Evolutionary conservation across 2,329 filamentous ascomycete species (phyloP), one percentile per base, ranked within the genome.

Genomic region (Colletotrichum navitas): DNA sequence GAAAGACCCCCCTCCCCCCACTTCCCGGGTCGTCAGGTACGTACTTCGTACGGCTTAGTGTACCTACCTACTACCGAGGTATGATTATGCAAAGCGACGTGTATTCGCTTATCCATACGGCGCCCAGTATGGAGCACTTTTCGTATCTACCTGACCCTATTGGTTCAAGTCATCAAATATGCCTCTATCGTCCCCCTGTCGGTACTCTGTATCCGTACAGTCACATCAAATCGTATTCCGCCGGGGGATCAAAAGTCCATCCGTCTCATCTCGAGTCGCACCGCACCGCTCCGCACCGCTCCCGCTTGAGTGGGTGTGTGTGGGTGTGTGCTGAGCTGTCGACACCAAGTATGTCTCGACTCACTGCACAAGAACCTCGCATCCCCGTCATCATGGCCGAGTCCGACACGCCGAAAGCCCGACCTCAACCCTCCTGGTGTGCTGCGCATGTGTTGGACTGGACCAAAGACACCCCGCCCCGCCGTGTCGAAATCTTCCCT

Each of bases 281-380:
- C 36, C 36, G 11, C 36, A 11, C 26, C 34, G 39, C 61, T 32
- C 47, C 58, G 26, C 49, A 39, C 41, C 5, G 52, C 52, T 36
- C 32, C 32, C 52, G 29, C 21, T n/a, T 43, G 16, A 21, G 18
- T 36, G 51, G n/a, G 32, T 34, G 41, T 45, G 43, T 45, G 43
- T 45, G 43, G 6, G 18, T 36, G 51, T 34, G 32, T 34, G 41
- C 43, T 49, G 41, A 24, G 32, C 43, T 45, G 66, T 52, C 36
- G 21, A 64, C 18, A 41, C 63, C 49, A 34, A 60, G 51, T 36
- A 41, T 66, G 51, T 36, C n/a, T n/a, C n/a, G n/a, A n/a, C n/a
- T n/a, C 32, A n/a, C 51, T 56, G 68, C 63, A 71, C 68, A 24
- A 41, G 56, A 39, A 34, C 62, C 56, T 51, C 51, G 56, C 47